Conservation (phyloP, 1,284 basidiomycete species). For the Boletus mariae region DNA sequence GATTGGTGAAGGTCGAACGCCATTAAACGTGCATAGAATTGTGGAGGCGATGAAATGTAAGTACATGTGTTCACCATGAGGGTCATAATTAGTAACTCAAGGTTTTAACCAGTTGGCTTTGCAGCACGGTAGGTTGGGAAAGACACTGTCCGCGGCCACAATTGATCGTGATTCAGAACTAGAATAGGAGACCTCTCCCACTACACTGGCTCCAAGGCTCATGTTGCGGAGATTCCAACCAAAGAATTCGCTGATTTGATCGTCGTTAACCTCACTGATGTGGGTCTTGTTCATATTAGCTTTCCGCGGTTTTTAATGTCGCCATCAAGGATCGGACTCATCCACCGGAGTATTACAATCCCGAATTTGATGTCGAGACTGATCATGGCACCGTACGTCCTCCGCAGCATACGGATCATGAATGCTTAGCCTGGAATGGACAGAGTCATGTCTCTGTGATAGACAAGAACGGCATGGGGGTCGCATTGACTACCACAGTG, state of each 20-base stretch:
- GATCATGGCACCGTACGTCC: conserved; percentile 83
- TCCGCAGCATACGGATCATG: conserved; percentile 1
- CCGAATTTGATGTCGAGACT: conserved; percentile 69
- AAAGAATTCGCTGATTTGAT: conserved; percentile 67
- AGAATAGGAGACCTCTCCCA: conserved; percentile 77
- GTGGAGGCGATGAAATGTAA: conserved; percentile 77
- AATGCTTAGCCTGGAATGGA: conserved; percentile 4
- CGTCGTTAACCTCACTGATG: conserved; percentile 74
- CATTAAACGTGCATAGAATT: conserved; percentile 64
- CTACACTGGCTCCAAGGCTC: conserved; percentile 45
- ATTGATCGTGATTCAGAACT: conserved; percentile 47
- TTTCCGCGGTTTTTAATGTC: conserved; percentile 12
- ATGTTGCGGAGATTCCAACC: conserved; percentile 66
- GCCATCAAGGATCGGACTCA: conserved; percentile 70
- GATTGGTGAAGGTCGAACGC: conserved; percentile 45
- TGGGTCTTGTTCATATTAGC: conserved; percentile 30
- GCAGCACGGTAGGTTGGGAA: conserved; percentile 51
- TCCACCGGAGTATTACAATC: conserved; percentile 76
- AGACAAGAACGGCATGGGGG: conserved; percentile 83
- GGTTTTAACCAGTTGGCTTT: conserved; percentile 53
- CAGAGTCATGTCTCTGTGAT: conserved; percentile 82
- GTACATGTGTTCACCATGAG: conserved; percentile 15
- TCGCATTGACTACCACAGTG: conserved; percentile 82
- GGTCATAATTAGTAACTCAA: conserved; percentile 9
- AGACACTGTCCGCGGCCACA: conserved; percentile 6